phyloP scores from a whole-genome alignment of 2,329 filamentous ascomycete species.

The Ramularia endophylla region DNA sequence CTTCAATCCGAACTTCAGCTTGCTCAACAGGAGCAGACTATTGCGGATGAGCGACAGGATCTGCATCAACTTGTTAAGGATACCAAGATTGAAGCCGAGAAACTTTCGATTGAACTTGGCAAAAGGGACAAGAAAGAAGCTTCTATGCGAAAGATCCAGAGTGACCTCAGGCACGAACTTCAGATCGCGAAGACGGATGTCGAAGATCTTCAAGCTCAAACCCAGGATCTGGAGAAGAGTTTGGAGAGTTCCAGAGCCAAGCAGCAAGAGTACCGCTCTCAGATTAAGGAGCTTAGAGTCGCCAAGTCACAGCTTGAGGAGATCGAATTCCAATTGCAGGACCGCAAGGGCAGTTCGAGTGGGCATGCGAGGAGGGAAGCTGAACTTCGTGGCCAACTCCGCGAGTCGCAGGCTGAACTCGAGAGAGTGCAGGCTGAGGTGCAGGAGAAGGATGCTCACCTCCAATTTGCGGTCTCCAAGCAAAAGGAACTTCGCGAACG shows the following conservation, averaged over 20 bases:
- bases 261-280: conserved; percentile 35
- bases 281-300: conserved; percentile 28
- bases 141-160: conserved; percentile 50
- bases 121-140: conserved; percentile 63
- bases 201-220: conserved; percentile 51
- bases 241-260: conserved; percentile 22
- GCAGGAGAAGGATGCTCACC: conserved; percentile 37
- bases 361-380: conserved; percentile 33
- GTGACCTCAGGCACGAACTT: conserved; percentile 59
- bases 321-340: conserved; percentile 43
- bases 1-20: conserved; percentile 54
- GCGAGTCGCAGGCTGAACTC: conserved; percentile 30
- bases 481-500: conserved; percentile 36
- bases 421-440: conserved; percentile 34
- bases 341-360: conserved; percentile 31
- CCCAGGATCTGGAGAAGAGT: conserved; percentile 37
- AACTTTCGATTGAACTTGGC: conserved; percentile 63
- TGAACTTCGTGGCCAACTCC: conserved; percentile 33
- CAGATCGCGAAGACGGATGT: conserved; percentile 46
- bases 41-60: conserved; percentile 52
- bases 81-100: conserved; percentile 48
- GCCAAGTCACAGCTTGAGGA: conserved; percentile 29
- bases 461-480: conserved; percentile 33
- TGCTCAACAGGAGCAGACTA: conserved; percentile 46
- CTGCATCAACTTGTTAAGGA: conserved; percentile 57